These are phyloP conservation scores for Selaginella moellendorffii DNA, from an alignment of 75 land plant species.

Conservation along the genomic window DNA sequence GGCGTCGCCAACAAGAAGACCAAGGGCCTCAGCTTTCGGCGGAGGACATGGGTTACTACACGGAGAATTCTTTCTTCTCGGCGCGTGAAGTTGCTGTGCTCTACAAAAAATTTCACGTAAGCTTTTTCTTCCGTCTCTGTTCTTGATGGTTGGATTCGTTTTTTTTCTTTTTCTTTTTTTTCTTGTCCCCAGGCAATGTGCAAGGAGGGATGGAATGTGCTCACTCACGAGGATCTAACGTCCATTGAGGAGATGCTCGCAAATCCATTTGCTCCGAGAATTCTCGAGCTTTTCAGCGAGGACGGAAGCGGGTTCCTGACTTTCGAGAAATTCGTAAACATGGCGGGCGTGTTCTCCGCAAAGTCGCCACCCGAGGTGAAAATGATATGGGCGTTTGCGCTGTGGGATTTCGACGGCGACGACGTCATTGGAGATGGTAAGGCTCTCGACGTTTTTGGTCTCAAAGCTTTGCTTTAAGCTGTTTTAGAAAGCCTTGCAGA, in stretches of 20 bases:
- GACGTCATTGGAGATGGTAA: slow-evolving; percentile 23
- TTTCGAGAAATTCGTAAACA: slow-evolving; percentile 21
- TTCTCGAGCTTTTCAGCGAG: slow-evolving; percentile 25
- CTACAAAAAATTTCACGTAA: neutral
- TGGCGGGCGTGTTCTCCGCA: slow-evolving; percentile 20
- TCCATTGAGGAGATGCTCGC: slow-evolving; percentile 22
- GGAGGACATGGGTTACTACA: neutral
- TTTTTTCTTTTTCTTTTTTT: neutral
- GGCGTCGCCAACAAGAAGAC: too few relatives aligned
- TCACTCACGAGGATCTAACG: neutral
- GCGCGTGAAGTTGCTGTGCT: neutral
- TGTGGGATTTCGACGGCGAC: slow-evolving; percentile 38
- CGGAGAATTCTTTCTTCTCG: neutral
- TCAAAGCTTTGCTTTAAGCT: neutral
- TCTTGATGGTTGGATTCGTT: neutral
- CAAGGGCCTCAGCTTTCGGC: neutral
- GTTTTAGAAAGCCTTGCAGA: slow-evolving; percentile 9
- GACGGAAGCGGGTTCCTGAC: slow-evolving; percentile 22
- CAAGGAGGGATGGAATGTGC: neutral
- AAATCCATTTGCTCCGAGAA: slow-evolving; percentile 29
- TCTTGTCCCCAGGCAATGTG: neutral
- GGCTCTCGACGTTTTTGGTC: neutral
- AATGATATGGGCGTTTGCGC: slow-evolving; percentile 22
- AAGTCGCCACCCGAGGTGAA: slow-evolving; percentile 21
- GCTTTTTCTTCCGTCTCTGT: neutral